Percentiles rank a stretch among this genome's conserved stretches.
phyloP scores from a whole-genome alignment of 306 rosid species.

The Corylus avellana region DNA sequence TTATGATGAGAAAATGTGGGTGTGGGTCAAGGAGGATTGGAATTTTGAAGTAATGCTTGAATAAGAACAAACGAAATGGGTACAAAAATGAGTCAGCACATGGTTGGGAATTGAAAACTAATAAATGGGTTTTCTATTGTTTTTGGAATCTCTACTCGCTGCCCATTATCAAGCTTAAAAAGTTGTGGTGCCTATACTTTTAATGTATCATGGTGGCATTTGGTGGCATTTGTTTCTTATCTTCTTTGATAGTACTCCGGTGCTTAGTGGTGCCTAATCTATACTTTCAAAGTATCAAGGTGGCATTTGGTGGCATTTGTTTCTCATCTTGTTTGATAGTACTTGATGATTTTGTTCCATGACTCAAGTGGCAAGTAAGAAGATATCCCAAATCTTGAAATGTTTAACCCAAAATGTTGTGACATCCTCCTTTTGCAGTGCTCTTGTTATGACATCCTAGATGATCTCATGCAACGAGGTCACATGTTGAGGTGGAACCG shows the following conservation, averaged over 20 bases:
- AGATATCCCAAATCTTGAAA: no score
- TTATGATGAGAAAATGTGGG: neutral
- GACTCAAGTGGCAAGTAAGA: no score
- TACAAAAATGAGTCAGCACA: conserved; percentile 27
- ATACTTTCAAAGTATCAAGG: neutral
- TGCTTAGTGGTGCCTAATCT: neutral
- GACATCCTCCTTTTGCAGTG: no score
- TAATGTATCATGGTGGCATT: neutral
- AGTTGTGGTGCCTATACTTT: neutral
- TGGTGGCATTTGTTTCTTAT: neutral
- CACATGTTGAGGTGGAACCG: no score
- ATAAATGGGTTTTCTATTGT: neutral
- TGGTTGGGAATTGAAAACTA: conserved; percentile 18
- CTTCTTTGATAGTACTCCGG: neutral
- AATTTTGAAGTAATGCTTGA: conserved; percentile 17
- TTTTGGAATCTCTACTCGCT: conserved; percentile 9
- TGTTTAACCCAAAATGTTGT: no score
- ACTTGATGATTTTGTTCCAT: neutral
- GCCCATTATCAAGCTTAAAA: conserved; percentile 14
- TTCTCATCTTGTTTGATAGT: neutral
- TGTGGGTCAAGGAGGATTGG: conserved; percentile 3
- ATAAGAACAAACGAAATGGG: conserved; percentile 29
- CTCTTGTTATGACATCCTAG: no score
- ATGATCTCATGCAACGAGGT: neutral
- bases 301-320: neutral